Evolutionary conservation across 2,329 filamentous ascomycete species (phyloP), one percentile per base, ranked within the genome.

Genomic region (Aspergillus sp.): DNA sequence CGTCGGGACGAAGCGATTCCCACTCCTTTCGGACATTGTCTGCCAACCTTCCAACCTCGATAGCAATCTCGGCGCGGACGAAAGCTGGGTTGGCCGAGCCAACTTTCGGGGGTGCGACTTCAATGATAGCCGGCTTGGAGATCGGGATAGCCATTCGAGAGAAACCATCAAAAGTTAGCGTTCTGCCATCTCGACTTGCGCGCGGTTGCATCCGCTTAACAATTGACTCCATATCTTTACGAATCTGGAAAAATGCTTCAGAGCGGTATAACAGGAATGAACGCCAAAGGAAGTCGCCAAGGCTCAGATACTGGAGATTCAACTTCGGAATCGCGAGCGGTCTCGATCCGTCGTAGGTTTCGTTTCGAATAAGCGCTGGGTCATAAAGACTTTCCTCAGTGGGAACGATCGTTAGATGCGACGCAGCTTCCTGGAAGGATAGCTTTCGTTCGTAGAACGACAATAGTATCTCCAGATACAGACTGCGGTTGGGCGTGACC

Each of bases 261-360:
- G 85, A 87, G 37, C 91, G 83, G 64, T 95, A 93, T 7, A 98
- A 74, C 12, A 94, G 78, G 60, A 97, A 85, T 0, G 91, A 90
- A 53, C 94, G 82, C 90, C 90, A 98, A n/a, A 98, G 72, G 59
- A 98, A 98, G 67, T 98, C 93, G 2, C 90, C 90, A 44, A 95
- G 82, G 2, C 90, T 95, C 12, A 98, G 76, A 67, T 98, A 98
- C 63, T 98, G 93, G 23, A 98, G 74, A 59, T 96, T 98, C 41
- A 97, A 72, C 65, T 98, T 98, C 2, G 93, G 93, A 39, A 98
- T 82, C 2, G 93, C 88, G 49, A 98, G 76, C 4, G 93, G 90
- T 43, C 82, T 82, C 20, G 88, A 90, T 22, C 90, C 90, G 65
- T 95, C 85, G 60, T 96, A 97, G 6, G 77, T 78, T 60, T 96